phyloP scores from a whole-genome alignment of 768 basidiomycete genomes.

The Hypsizygus marmoreus region DNA sequence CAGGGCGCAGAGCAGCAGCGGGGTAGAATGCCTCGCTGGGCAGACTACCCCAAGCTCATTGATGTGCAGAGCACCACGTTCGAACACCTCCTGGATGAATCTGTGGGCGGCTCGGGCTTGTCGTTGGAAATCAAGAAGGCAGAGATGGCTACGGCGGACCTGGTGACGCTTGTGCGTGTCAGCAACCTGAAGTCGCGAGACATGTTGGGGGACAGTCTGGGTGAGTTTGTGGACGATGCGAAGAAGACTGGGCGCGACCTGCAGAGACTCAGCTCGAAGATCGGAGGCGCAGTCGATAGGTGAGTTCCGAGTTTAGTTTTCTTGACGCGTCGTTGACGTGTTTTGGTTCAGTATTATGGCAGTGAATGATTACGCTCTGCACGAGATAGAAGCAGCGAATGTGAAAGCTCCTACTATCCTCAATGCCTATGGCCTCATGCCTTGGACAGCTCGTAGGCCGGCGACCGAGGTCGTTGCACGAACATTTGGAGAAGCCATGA shows the following conservation, averaged over 20 bases:
- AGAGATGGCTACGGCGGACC: constrained; percentile 74
- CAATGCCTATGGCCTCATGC: constrained; percentile 38
- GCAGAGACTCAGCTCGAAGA: constrained; percentile 62
- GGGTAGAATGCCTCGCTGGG: constrained; percentile 38
- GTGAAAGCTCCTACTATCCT: constrained; percentile 34
- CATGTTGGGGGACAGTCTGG: constrained; percentile 50
- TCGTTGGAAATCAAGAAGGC: constrained; percentile 74
- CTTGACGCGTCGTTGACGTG: not conserved
- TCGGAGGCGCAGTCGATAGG: constrained; percentile 78
- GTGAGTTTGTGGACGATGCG: constrained; percentile 60
- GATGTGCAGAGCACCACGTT: constrained; percentile 63
- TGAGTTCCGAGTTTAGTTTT: constrained; percentile 32
- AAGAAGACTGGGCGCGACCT: constrained; percentile 60
- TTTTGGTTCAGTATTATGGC: constrained; percentile 59
- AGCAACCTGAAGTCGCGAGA: constrained; percentile 67
- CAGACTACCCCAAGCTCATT: constrained; percentile 63
- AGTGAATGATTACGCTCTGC: constrained; percentile 70
- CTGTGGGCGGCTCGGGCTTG: constrained; percentile 58
- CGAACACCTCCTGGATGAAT: constrained; percentile 61
- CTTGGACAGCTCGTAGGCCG: constrained; percentile 35
- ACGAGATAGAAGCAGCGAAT: constrained; percentile 50
- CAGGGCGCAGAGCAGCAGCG: constrained; percentile 2
- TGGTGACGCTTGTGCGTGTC: constrained; percentile 59
- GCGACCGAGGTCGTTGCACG: constrained; percentile 47
- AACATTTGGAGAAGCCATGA: constrained; percentile 67